Base-by-base conservation (phyloP, 495 filamentous ascomycete genomes). In the Extremus antarcticus region DNA sequence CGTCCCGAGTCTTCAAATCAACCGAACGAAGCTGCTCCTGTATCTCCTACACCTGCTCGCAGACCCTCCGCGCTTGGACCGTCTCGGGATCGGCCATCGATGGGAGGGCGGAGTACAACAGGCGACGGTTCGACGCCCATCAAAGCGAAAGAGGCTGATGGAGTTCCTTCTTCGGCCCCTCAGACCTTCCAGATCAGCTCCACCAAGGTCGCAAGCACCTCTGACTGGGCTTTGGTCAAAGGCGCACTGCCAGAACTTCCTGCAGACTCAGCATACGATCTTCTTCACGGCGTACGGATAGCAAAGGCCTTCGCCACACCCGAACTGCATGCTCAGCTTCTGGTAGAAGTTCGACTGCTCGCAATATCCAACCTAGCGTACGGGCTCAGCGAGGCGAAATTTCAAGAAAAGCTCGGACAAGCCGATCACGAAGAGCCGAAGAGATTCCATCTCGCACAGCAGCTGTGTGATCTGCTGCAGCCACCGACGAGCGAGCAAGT, bases 281-380 rank as follows among this genome's bases (percentile, higher is more conserved):
- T 94, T 21, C 78, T 97, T n/a, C 81, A 88, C 57, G 84, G 85
- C 20, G 67, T 95, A 21, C 85, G 94, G 35, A 78, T 85, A 29
- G 87, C 87, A n/a, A 80, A 85, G 58, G 88, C 86, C 0, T 72
- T 99, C 51, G 71, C 77, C 29, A 74, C 75, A 1, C 84, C 87
- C 2, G 59, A 74, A 25, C 76, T 80, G 45, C 79, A 78, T 40
- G 78, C 90, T 32, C 85, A 87, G 63, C 78, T 86, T 58, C 82
- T 92, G 20, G 74, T 97, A 38, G 80, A 83, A 25, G 82, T 91
- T 49, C 84, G 90, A 21, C 73, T 96, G 20, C 72, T 97, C 46
- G 91, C 94, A 22, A 80, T 96, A 59, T 89, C 87, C 17, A 99
- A 99, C 64, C 70, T 97, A 41, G 89, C 89, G 9, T 96, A 94